Evolutionary conservation across 306 rosid species (phyloP).

Genomic region (Macrotyloma uniflorum): DNA sequence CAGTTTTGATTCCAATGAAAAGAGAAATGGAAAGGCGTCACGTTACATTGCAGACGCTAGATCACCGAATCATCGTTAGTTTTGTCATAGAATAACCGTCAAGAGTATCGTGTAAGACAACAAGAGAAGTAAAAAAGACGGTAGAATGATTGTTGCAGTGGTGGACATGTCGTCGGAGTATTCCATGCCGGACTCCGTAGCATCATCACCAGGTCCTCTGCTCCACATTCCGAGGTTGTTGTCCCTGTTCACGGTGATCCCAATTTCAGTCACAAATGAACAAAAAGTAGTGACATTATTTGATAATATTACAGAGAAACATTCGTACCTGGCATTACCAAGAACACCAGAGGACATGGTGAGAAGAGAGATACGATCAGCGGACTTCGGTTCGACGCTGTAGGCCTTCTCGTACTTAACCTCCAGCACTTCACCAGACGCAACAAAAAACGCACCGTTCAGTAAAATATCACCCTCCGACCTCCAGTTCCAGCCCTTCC

Average conservation of each 20-base stretch:
- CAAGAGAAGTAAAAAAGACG: neutral
- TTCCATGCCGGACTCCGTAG: neutral
- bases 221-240: constrained; percentile 58
- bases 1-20: constrained; percentile 38
- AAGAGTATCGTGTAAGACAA: neutral
- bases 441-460: constrained; percentile 82
- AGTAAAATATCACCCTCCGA: constrained; percentile 88
- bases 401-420: constrained; percentile 91
- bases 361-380: constrained; percentile 65
- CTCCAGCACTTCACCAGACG: constrained; percentile 75
- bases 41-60: constrained; percentile 28
- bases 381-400: constrained; percentile 91
- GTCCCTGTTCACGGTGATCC: constrained; percentile 21
- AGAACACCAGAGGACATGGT: constrained; percentile 82
- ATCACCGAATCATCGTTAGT: constrained; percentile 6
- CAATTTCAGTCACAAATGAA: too few relatives aligned
- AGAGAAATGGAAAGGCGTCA: constrained; percentile 17
- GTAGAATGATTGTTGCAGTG: neutral
- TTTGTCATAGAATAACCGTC: constrained; percentile 28
- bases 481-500: constrained; percentile 96
- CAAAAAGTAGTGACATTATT: too few relatives aligned
- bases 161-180: constrained; percentile 48
- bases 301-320: too few relatives aligned
- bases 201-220: constrained; percentile 35
- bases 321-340: constrained; percentile 69